Evolutionary conservation across 75 land plant species (phyloP).

Genomic region (Adiantum capillusveneris): DNA sequence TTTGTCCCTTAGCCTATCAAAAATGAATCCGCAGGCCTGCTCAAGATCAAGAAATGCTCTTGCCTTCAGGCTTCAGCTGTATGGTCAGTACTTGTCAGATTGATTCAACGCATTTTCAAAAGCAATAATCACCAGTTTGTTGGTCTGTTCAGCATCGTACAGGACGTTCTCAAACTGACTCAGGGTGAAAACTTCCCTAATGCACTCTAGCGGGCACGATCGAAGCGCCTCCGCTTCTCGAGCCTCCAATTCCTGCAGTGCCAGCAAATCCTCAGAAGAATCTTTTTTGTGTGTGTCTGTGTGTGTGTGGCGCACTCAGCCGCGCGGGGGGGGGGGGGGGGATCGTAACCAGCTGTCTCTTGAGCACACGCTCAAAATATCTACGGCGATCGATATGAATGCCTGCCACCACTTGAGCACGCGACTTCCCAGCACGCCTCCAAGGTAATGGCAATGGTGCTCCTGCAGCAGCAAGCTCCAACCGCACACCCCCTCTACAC

Average conservation of each 20-base stretch:
- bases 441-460: too few species aligned
- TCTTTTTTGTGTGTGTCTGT: not conserved
- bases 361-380: conserved; percentile 4
- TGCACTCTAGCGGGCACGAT: conserved; percentile 26
- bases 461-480: too few species aligned
- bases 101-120: too few species aligned
- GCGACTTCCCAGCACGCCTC: too few species aligned
- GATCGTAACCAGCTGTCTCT: conserved; percentile 7
- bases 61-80: too few species aligned
- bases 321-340: not conserved
- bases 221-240: conserved; percentile 29
- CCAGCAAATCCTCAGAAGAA: not conserved
- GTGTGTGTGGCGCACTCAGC: not conserved
- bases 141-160: conserved; percentile 8
- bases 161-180: conserved; percentile 20
- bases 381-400: conserved; percentile 13
- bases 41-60: too few species aligned
- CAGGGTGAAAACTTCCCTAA: conserved; percentile 15
- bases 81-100: too few species aligned
- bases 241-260: conserved; percentile 23
- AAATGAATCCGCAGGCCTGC: too few species aligned
- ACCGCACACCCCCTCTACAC: too few species aligned
- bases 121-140: conserved; percentile 15
- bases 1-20: too few species aligned
- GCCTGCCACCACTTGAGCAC: too few species aligned